Conservation (phyloP, 495 filamentous ascomycete species). For the Xylaria intraflava region DNA sequence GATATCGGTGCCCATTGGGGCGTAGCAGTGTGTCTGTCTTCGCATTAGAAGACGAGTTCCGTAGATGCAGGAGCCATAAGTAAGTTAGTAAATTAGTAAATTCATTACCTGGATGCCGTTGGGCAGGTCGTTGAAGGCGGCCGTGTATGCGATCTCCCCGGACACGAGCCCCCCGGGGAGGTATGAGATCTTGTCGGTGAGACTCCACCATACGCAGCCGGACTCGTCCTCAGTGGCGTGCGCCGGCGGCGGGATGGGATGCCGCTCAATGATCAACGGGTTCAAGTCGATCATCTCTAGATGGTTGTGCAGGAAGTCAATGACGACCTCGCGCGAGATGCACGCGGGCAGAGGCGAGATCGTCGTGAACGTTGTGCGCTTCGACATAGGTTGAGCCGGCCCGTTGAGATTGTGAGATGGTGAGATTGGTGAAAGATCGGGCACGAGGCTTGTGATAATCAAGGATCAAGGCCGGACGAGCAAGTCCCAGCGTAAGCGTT, state of each 20-base stretch:
- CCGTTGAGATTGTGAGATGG: too few relatives aligned
- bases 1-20: conserved; percentile 60
- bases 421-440: too few relatives aligned
- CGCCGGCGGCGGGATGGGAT: conserved; percentile 54
- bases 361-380: conserved; percentile 55
- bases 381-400: conserved; percentile 37
- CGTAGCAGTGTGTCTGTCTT: conserved; percentile 58
- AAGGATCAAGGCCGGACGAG: too few relatives aligned
- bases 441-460: too few relatives aligned
- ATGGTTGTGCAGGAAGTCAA: conserved; percentile 66
- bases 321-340: conserved; percentile 58
- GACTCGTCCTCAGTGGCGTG: conserved; percentile 60
- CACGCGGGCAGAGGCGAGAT: conserved; percentile 64
- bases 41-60: neutral
- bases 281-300: conserved; percentile 75
- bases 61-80: neutral
- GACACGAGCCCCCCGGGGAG: conserved; percentile 58
- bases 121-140: conserved; percentile 63
- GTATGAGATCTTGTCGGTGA: conserved; percentile 67
- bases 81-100: too few relatives aligned
- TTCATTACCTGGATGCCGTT: conserved; percentile 53
- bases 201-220: conserved; percentile 62
- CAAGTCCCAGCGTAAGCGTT: too few relatives aligned
- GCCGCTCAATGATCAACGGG: conserved; percentile 65
- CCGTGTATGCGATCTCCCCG: conserved; percentile 65